A percentile compares a stretch with the other conserved stretches of the same genome.
These are phyloP conservation scores for Aristolochia fimbriata DNA, from an alignment of 164 flowering plant species.

Conservation along the genomic window DNA sequence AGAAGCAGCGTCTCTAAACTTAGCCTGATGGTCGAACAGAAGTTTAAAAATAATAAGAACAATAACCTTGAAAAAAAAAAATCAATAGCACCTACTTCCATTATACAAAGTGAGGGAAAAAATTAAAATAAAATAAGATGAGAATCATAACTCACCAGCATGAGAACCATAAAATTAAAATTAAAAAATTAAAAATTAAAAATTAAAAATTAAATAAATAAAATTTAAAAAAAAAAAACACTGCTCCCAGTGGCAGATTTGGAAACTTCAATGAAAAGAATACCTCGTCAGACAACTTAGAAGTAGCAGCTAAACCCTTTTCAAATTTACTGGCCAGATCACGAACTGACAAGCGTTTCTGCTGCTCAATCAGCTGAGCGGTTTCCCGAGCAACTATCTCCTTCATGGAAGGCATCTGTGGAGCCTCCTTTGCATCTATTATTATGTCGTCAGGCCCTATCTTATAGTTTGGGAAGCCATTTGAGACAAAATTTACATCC, in stretches of 20 bases:
- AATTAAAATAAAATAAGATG: too few relatives aligned
- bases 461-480: slow-evolving; percentile 70
- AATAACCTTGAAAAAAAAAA: background rate
- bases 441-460: slow-evolving; percentile 66
- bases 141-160: too few relatives aligned
- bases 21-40: slow-evolving; percentile 43
- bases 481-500: slow-evolving; percentile 69
- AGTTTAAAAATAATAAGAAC: background rate
- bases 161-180: too few relatives aligned
- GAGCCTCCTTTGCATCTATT: slow-evolving; percentile 55
- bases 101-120: too few relatives aligned
- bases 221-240: too few relatives aligned
- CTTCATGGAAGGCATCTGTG: slow-evolving; percentile 47
- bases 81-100: too few relatives aligned
- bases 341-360: slow-evolving; percentile 89
- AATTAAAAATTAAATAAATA: too few relatives aligned
- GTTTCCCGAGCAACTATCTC: slow-evolving; percentile 81
- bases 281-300: slow-evolving; percentile 89
- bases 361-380: slow-evolving; percentile 71
- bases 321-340: slow-evolving; percentile 95
- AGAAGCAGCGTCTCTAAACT: slow-evolving; percentile 69
- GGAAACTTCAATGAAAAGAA: background rate
- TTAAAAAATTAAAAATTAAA: too few relatives aligned
- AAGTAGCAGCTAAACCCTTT: slow-evolving; percentile 83
- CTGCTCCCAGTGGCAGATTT: too few relatives aligned